phyloP scores from a whole-genome alignment of 371 early-diverging fungal species.

The Syncephalastrum monosporum region DNA sequence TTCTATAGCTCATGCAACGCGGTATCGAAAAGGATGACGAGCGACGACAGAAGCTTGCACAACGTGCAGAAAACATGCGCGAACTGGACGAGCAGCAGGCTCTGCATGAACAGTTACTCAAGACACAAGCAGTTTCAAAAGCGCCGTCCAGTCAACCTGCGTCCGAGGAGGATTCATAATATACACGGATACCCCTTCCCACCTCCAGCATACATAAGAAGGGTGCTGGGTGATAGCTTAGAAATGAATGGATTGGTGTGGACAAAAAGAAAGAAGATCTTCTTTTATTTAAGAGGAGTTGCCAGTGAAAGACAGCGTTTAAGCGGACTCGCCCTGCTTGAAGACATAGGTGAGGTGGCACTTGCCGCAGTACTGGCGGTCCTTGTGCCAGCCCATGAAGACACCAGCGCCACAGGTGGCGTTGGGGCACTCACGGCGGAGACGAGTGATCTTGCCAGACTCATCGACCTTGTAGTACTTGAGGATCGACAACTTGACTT shows the following conservation, averaged over 20 bases:
- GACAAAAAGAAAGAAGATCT: no score
- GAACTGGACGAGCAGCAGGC: conserved; percentile 49
- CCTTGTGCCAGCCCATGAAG: conserved; percentile 97
- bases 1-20: conserved; percentile 34
- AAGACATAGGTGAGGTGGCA: conserved; percentile 61
- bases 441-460: conserved; percentile 96
- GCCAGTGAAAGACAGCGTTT: no score
- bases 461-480: conserved; percentile 98
- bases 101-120: conserved; percentile 41
- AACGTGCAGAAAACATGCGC: conserved; percentile 38
- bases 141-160: conserved; percentile 36
- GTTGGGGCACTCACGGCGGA: conserved; percentile 95
- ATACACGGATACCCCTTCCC: neutral
- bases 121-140: conserved; percentile 41
- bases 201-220: no score
- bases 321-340: conserved; percentile 30
- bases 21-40: conserved; percentile 37
- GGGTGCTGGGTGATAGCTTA: no score
- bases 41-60: conserved; percentile 35
- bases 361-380: conserved; percentile 94
- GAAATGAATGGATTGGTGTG: no score
- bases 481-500: conserved; percentile 96
- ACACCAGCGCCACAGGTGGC: conserved; percentile 97
- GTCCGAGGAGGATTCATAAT: conserved; percentile 27
- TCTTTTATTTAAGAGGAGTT: no score